Percentiles rank a stretch among this genome's conserved stretches.
Evolutionary conservation across 2,329 filamentous ascomycete genomes (phyloP).

Genomic region (Berkeleyomyces basicola): DNA sequence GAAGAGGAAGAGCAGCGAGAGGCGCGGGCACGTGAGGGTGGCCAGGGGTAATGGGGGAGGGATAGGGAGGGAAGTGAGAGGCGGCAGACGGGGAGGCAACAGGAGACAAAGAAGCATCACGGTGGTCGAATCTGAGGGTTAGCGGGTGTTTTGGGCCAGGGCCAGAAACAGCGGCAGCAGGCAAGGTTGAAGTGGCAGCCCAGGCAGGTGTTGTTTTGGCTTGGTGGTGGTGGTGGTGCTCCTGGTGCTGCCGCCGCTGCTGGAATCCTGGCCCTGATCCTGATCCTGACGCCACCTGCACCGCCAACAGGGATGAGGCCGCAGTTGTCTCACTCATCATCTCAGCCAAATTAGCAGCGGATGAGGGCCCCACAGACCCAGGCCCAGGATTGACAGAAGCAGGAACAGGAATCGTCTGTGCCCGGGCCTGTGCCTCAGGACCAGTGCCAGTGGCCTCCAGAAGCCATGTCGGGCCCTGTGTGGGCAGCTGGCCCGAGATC

Average conservation of each 20-base stretch:
- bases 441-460: neutral
- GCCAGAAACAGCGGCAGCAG: neutral
- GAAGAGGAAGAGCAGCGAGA: neutral
- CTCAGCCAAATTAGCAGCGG: slow-evolving; percentile 3
- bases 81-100: neutral
- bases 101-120: neutral
- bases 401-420: neutral
- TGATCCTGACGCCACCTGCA: neutral
- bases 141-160: neutral
- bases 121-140: slow-evolving; percentile 2
- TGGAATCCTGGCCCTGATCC: neutral
- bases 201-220: neutral
- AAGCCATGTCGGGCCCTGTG: neutral
- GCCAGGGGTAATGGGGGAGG: neutral
- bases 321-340: neutral
- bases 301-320: neutral
- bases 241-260: neutral
- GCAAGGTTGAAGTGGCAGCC: neutral
- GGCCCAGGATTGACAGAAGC: slow-evolving; percentile 1
- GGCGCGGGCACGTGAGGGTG: neutral
- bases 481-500: neutral
- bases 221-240: neutral
- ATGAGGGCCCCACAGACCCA: neutral
- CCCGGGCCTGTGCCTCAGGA: neutral
- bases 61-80: neutral